phyloP scores from a whole-genome alignment of 2,329 filamentous ascomycete species.

The Acephala macrosclerotiorum region DNA sequence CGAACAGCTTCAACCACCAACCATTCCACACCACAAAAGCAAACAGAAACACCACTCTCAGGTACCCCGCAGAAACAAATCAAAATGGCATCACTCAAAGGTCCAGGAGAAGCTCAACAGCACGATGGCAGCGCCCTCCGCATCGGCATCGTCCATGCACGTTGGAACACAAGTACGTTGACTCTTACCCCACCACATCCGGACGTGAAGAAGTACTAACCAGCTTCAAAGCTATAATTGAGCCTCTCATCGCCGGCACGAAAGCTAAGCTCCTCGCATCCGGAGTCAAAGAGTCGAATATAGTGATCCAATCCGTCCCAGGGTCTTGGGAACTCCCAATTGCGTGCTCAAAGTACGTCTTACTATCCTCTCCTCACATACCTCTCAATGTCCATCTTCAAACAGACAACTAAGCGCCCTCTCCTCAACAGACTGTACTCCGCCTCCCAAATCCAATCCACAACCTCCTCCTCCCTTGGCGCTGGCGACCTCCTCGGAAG shows the following conservation, averaged over 20 bases:
- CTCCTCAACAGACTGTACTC: conserved; percentile 71
- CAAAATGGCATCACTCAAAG: conserved; percentile 55
- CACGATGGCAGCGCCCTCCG: conserved; percentile 78
- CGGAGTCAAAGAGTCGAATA: conserved; percentile 88
- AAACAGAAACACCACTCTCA: conserved; percentile 11
- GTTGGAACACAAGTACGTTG: conserved; percentile 75
- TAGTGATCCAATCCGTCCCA: conserved; percentile 87
- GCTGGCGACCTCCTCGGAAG: conserved; percentile 80
- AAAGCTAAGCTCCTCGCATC: conserved; percentile 78
- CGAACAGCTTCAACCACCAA: conserved; percentile 8
- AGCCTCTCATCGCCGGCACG: conserved; percentile 81
- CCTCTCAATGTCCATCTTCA: conserved; percentile 46
- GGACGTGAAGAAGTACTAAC: conserved; percentile 6
- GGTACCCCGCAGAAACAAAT: conserved; percentile 1
- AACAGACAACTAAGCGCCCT: background rate
- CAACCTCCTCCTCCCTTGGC: conserved; percentile 63
- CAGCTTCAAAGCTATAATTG: conserved; percentile 71
- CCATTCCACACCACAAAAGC: conserved; percentile 2
- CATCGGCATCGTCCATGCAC: conserved; percentile 93
- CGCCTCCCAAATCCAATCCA: conserved; percentile 84
- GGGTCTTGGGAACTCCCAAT: conserved; percentile 95
- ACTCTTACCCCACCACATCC: conserved; percentile 19
- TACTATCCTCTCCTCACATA: conserved; percentile 2
- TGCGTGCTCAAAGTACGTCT: conserved; percentile 63
- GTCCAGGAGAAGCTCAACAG: conserved; percentile 65